Evolutionary conservation across 305 asterid genomes (phyloP).

Genomic region (Caryopteris hybrid): DNA sequence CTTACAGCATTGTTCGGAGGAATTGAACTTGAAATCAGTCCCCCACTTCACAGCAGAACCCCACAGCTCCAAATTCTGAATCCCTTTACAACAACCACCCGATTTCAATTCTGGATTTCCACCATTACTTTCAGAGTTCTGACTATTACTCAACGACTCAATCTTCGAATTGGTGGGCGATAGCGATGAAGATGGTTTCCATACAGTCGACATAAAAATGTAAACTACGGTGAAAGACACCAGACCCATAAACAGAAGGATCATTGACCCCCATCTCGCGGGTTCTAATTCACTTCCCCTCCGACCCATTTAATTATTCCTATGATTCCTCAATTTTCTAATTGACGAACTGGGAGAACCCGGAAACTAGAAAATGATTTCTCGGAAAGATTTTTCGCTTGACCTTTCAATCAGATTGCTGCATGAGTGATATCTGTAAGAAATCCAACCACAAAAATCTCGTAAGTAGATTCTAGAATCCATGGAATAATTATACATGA

Average conservation of each 20-base stretch:
- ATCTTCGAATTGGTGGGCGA: constrained; percentile 22
- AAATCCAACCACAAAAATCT: not conserved
- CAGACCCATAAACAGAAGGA: constrained; percentile 71
- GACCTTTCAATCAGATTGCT: constrained; percentile 20
- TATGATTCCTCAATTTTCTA: not conserved
- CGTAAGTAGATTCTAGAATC: not conserved
- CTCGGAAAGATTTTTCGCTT: not conserved
- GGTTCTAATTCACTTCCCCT: constrained; percentile 53
- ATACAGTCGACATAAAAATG: constrained; percentile 52
- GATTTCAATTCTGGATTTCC: constrained; percentile 19
- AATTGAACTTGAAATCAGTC: constrained; percentile 74
- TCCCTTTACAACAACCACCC: constrained; percentile 67
- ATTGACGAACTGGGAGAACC: constrained; percentile 1
- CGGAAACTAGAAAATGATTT: constrained; percentile 9
- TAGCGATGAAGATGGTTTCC: constrained; percentile 27
- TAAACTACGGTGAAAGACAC: constrained; percentile 57
- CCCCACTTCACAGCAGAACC: constrained; percentile 97
- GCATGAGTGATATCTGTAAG: constrained; percentile 14
- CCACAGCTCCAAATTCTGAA: constrained; percentile 79
- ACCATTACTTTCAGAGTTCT: constrained; percentile 1
- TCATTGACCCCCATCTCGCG: constrained; percentile 49
- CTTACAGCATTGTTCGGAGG: constrained; percentile 60
- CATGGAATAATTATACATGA: not conserved
- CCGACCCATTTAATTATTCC: constrained; percentile 59
- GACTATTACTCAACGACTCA: constrained; percentile 11